Conservation (phyloP, 2,329 filamentous ascomycete species). For the Fusarium humuli region DNA sequence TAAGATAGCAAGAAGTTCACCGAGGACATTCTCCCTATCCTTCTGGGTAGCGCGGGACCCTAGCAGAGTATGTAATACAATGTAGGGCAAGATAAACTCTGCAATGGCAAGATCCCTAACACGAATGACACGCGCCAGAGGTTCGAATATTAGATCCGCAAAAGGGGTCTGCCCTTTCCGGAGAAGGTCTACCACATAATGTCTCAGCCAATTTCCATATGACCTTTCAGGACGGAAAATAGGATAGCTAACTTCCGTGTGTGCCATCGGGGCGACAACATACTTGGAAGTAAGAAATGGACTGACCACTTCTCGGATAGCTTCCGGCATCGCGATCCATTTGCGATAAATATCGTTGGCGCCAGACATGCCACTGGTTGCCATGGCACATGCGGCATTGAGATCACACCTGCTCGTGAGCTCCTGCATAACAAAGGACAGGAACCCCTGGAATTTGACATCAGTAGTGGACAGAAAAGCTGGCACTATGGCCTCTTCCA, state of each 20-base stretch:
- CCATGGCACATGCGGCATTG: slow-evolving; percentile 63
- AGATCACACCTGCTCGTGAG: slow-evolving; percentile 83
- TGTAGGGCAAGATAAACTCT: slow-evolving; percentile 88
- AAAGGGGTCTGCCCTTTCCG: slow-evolving; percentile 80
- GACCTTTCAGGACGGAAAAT: slow-evolving; percentile 76
- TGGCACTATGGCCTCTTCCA: slow-evolving; percentile 89
- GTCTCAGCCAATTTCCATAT: slow-evolving; percentile 85
- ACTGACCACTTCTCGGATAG: slow-evolving; percentile 81
- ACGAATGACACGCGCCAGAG: slow-evolving; percentile 83
- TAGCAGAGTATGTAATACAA: slow-evolving; percentile 84
- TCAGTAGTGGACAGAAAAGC: slow-evolving; percentile 93
- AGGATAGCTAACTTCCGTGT: slow-evolving; percentile 75
- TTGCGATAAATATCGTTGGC: slow-evolving; percentile 73
- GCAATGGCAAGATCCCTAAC: slow-evolving; percentile 88
- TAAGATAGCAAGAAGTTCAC: slow-evolving; percentile 82
- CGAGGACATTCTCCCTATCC: slow-evolving; percentile 73
- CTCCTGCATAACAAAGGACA: slow-evolving; percentile 96
- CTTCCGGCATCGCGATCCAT: slow-evolving; percentile 83
- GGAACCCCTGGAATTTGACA: slow-evolving; percentile 86
- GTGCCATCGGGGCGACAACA: slow-evolving; percentile 72
- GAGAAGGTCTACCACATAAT: slow-evolving; percentile 84
- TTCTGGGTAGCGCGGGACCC: slow-evolving; percentile 70
- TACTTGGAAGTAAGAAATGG: slow-evolving; percentile 91
- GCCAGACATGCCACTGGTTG: slow-evolving; percentile 56
- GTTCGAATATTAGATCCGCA: slow-evolving; percentile 81